Base-by-base conservation (phyloP, 768 basidiomycete genomes). In the Galerina sulciceps region DNA sequence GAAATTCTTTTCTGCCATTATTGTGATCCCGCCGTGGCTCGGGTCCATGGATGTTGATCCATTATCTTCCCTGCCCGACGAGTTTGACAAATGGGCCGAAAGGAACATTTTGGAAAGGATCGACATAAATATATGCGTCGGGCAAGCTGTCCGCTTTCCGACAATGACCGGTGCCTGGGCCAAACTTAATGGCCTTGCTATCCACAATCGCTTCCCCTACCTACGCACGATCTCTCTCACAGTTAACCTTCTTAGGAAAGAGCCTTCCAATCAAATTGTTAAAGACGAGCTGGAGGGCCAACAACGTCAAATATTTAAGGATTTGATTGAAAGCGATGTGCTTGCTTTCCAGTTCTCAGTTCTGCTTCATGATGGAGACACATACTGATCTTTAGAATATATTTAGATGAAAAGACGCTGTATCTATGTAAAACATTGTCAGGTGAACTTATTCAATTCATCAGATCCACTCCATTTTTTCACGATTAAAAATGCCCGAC, bases 41-140 rank as follows among this genome's bases (percentile, higher is more conserved):
- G 43, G 44, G 14, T 17, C 17, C n/a, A 14, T 57, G 17, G 20
- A 41, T 4, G 14, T 57, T 14, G 53, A 59, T n/a, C 58, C 58
- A 43, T 48, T 35, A 6, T 50, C 48, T 20, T 34, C 26, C 40
- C 53, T 59, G 3, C 48, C 53, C 1, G 38, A 53, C 18, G 58
- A 59, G 22, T 59, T 59, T 22, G 45, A 47, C 23, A 59, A 54
- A 49, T 59, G 52, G 58, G 46, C 45, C 3, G 46, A 9, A 15
- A 36, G 36, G 11, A 59, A 55, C 40, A 34, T 59, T 18, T 31
- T 55, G 31, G 53, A 59, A 54, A 6, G 37, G 13, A 38, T 59
- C 26, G 34, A 50, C 17, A 17, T 59, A 6, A 50, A 46, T 15
- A 37, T 59, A 26, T 31, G 38, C 38, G 52, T 54, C 2, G 38